Evolutionary conservation across 352 stramenopile species (phyloP), one percentile per base, ranked within the genome.

Genomic region (Phytopythium boreale): DNA sequence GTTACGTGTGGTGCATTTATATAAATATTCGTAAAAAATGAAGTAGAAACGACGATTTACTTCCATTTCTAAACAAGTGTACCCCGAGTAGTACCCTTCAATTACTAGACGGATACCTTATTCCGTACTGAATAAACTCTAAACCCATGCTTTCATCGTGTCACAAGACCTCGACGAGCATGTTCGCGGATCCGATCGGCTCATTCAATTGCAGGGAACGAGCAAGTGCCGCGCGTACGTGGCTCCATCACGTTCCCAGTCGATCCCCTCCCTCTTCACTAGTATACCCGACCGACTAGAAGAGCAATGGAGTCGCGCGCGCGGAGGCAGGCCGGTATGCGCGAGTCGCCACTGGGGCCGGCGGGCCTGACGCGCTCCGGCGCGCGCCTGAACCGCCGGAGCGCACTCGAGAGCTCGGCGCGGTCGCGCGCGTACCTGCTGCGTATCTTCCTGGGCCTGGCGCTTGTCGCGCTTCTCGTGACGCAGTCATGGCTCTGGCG

Each of bases 401-500:
- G 31, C n/a, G 10, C 11, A 14, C 20, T 41, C 36, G 55, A 34
- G 55, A n/a, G 20, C 4, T 26, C 51, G 1, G 59, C 62, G 9
- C 61, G 70, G 51, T 77, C 76, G 39, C 70, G 72, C 41, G 60
- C 72, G 29, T 43, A 76, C 55, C 49, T 87, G 26, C 59, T 85
- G 39, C 79, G 77, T 34, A n/a, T 87, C 6, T 71, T 84, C 20
- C 52, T 83, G 2, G 68, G 64, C 9, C 17, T 88, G 5, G 29
- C 86, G 26, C 74, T 64, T 52, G 67, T 72, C 11, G 79, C 76
- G 34, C 75, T 87, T 44, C 47, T 82, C 12, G 22, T 31, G 14
- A 34, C 78, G 7, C 77, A 88, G 62, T 80, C 72, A 71, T 75
- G 70, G 60, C n/a, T 82, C 20, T 88, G 77, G 76, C 68, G 67